Percentiles rank a stretch among this genome's conserved stretches.
These are phyloP conservation scores for Caryocar brasiliense DNA, from an alignment of 441 rosid species.

Conservation along the genomic window DNA sequence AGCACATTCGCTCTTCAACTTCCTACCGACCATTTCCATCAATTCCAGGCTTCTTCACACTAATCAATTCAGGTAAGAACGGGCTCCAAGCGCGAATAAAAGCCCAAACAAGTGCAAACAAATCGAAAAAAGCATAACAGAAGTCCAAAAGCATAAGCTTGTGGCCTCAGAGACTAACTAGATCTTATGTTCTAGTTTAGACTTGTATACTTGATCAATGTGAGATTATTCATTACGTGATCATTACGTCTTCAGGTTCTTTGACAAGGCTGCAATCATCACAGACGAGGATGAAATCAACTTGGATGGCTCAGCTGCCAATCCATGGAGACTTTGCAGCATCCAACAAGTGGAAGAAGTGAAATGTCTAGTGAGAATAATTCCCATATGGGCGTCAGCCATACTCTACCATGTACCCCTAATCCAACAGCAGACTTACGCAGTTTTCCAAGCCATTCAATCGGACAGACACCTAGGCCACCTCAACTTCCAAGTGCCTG, in stretches of 20 bases:
- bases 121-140: no score
- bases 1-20: constrained; percentile 10
- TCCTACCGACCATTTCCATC: constrained; percentile 4
- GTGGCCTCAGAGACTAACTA: no score
- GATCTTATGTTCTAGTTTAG: no score
- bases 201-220: no score
- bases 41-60: constrained; percentile 29
- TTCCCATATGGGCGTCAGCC: constrained; percentile 42
- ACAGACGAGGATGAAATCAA: constrained; percentile 19
- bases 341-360: constrained; percentile 46
- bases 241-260: constrained; percentile 16
- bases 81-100: no score
- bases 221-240: not conserved
- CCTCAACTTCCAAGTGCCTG: constrained; percentile 24
- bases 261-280: constrained; percentile 31
- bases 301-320: constrained; percentile 22
- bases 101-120: no score
- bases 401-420: constrained; percentile 21
- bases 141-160: no score
- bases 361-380: constrained; percentile 31
- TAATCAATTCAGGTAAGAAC: constrained; percentile 25
- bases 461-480: constrained; percentile 22
- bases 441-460: constrained; percentile 41
- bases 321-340: constrained; percentile 43
- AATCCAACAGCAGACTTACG: constrained; percentile 27